phyloP scores from a whole-genome alignment of 2,329 filamentous ascomycete genomes.

The Fusarium paranaense region DNA sequence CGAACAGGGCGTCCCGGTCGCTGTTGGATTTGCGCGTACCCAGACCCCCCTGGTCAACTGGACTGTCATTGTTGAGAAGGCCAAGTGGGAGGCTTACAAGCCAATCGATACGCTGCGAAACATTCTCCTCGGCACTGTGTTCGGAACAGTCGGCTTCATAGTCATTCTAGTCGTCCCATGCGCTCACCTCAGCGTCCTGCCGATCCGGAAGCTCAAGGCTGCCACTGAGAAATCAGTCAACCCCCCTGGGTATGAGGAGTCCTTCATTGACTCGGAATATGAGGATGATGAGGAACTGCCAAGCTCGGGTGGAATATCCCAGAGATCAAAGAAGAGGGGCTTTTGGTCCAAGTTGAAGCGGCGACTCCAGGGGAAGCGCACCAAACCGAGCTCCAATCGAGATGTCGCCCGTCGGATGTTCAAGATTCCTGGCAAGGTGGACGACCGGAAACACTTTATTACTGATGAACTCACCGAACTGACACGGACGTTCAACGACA shows the following conservation, averaged over 20 bases:
- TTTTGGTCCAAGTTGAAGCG: slow-evolving; percentile 53
- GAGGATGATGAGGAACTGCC: slow-evolving; percentile 56
- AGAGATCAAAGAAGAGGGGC: slow-evolving; percentile 59
- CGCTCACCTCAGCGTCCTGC: slow-evolving; percentile 83
- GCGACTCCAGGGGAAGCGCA: slow-evolving; percentile 50
- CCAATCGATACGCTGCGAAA: slow-evolving; percentile 81
- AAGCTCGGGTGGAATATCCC: slow-evolving; percentile 56
- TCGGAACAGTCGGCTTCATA: slow-evolving; percentile 81
- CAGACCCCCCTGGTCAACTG: slow-evolving; percentile 79
- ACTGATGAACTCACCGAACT: slow-evolving; percentile 89
- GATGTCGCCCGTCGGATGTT: slow-evolving; percentile 69
- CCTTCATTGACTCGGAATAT: slow-evolving; percentile 56
- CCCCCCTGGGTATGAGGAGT: slow-evolving; percentile 70
- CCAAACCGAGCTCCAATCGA: slow-evolving; percentile 47
- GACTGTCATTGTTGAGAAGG: slow-evolving; percentile 84
- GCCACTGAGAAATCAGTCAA: slow-evolving; percentile 81
- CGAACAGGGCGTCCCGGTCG: slow-evolving; percentile 76
- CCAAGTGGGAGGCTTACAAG: slow-evolving; percentile 77
- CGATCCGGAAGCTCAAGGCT: slow-evolving; percentile 79
- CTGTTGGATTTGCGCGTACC: slow-evolving; percentile 83
- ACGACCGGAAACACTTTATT: slow-evolving; percentile 78
- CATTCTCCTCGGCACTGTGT: slow-evolving; percentile 86
- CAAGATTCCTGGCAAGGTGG: slow-evolving; percentile 87
- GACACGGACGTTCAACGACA: slow-evolving; percentile 89
- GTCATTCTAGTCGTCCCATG: slow-evolving; percentile 80